These are phyloP conservation scores for Globisporangium nagaii DNA, from an alignment of 352 stramenopile species.

Conservation along the genomic window DNA sequence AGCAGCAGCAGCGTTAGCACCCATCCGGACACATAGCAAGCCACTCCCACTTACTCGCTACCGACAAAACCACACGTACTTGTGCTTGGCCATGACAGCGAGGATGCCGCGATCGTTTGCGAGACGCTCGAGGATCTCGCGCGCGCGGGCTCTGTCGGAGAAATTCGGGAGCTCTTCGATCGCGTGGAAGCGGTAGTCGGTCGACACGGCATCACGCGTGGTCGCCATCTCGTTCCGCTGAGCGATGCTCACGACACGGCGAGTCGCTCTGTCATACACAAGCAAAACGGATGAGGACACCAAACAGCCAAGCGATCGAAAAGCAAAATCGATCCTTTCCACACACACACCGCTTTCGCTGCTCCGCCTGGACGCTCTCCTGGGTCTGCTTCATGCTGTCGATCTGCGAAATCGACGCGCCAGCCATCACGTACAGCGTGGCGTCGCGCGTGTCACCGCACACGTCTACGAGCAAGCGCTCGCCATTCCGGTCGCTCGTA, in stretches of 20 bases:
- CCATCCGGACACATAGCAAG: no score
- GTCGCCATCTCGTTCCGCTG: slow-evolving; percentile 38
- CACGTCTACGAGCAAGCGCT: slow-evolving; percentile 12
- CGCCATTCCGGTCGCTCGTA: slow-evolving; percentile 11
- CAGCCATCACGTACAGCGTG: slow-evolving; percentile 37
- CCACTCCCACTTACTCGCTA: neutral
- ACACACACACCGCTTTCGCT: slow-evolving; percentile 34
- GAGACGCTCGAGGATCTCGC: slow-evolving; percentile 76
- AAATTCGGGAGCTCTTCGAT: slow-evolving; percentile 67
- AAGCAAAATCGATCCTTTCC: neutral
- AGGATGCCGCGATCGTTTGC: slow-evolving; percentile 86
- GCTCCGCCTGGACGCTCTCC: slow-evolving; percentile 27
- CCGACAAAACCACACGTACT: slow-evolving; percentile 24
- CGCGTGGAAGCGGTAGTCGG: slow-evolving; percentile 60
- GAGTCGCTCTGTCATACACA: slow-evolving; percentile 27
- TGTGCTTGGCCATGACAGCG: slow-evolving; percentile 86
- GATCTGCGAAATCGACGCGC: slow-evolving; percentile 39
- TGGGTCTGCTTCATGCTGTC: slow-evolving; percentile 47
- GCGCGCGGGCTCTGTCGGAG: slow-evolving; percentile 41
- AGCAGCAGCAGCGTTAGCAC: no score
- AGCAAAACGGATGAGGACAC: neutral
- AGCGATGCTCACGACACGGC: slow-evolving; percentile 50
- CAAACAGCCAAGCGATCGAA: neutral
- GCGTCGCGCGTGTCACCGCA: slow-evolving; percentile 19
- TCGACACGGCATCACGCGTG: slow-evolving; percentile 30